Base-by-base conservation (phyloP, 306 rosid species). In the Castanea mollissima region DNA sequence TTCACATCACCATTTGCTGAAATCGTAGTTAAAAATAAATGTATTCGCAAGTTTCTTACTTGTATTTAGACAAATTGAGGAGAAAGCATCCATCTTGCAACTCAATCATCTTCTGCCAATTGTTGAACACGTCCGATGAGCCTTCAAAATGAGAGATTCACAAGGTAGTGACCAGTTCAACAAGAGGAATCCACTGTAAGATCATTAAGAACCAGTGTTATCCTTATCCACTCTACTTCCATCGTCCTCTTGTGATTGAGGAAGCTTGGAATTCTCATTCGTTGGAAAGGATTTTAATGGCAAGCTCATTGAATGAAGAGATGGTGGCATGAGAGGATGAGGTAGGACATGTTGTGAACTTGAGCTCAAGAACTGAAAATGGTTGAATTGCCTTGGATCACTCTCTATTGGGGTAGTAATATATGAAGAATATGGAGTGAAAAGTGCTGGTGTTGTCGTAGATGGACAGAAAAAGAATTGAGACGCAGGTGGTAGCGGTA, bases 301-400 rank as follows among this genome's bases (percentile, higher is more conserved):
- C 5, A 87, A 73, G 74, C 60, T 73, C 59, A 58, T 49, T 4
- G 86, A 76, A 76, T 87, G 88, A 69, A 85, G 79, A 73, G 89
- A 51, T 78, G 92, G 78, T 78, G 92, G 78, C 80, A 88, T 65
- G 81, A 80, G 78, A 77, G 85, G 52, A 64, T 83, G 87, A 69
- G 83, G 74, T 75, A 74, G 74, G 52, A 80, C 60, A 57, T 77
- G 77, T 55, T 78, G 89, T 19, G 88, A 84, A 83, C 69, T 32
- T n/a, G 91, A 88, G 78, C 78, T 84, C 82, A 89, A 77, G 71
- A 90, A 76, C 79, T 87, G 92, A 78, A 84, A n/a, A 59, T 83
- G 80, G 75, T 74, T 88, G 78, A 60, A 83, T 73, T 77, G 86
- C 63, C 86, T 81, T 69, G 84, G 85, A 69, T 79, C 83, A 82